Evolutionary conservation across 1,139 yeast species (phyloP).

Genomic region (Scheffersomyces segobiensis): DNA sequence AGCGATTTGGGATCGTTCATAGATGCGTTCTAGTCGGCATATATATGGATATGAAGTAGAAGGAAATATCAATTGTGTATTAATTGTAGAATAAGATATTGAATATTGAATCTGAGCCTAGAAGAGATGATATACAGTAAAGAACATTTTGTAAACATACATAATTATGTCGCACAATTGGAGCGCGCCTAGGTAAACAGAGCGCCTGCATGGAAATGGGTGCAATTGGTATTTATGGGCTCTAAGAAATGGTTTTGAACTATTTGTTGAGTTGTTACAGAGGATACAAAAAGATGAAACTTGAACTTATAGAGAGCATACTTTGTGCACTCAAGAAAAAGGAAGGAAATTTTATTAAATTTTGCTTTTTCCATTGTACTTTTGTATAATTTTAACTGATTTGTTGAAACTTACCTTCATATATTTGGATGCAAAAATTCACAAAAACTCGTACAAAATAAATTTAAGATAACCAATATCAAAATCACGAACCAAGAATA

Average conservation of each 20-base stretch:
- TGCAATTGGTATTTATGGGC: not conserved
- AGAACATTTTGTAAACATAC: not conserved
- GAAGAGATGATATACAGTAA: not conserved
- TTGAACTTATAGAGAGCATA: too few species aligned
- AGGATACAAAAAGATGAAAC: too few species aligned
- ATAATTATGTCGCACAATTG: not conserved
- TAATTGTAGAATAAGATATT: not conserved
- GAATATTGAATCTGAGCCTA: not conserved
- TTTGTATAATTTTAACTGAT: too few species aligned
- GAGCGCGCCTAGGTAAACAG: not conserved
- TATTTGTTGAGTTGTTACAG: too few species aligned
- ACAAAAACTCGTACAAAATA: too few species aligned
- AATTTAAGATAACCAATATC: too few species aligned
- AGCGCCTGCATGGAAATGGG: not conserved
- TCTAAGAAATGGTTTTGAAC: not conserved
- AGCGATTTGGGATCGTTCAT: not conserved
- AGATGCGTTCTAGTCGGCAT: not conserved
- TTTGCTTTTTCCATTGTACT: too few species aligned
- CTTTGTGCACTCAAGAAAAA: too few species aligned
- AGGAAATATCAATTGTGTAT: not conserved
- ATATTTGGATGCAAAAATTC: too few species aligned
- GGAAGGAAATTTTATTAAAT: too few species aligned
- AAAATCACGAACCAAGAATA: too few species aligned
- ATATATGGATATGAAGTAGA: not conserved
- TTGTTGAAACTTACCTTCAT: too few species aligned